phyloP scores from a whole-genome alignment of 148 eudicot species.

The Rhododendron kiyosumense region DNA sequence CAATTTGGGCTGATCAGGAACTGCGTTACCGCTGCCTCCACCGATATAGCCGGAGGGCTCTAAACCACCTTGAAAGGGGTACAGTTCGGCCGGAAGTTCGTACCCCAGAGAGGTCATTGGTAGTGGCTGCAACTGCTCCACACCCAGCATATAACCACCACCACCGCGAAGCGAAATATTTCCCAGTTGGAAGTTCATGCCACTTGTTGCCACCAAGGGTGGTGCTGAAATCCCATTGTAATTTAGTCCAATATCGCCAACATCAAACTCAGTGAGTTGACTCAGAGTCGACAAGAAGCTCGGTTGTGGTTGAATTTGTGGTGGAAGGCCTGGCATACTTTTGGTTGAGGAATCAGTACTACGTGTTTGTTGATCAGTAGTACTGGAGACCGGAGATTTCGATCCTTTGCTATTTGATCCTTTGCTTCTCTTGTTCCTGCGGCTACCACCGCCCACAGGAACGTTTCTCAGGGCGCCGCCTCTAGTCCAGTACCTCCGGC shows the following conservation, averaged over 20 bases:
- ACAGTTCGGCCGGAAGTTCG: conserved; percentile 9
- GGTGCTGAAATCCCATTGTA: not conserved
- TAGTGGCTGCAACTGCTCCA: conserved; percentile 12
- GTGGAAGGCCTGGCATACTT: conserved; percentile 19
- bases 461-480: conserved; percentile 63
- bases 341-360: conserved; percentile 12
- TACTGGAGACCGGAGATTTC: conserved; percentile 32
- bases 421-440: conserved; percentile 63
- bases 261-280: conserved; percentile 16
- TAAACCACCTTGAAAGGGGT: conserved; percentile 21
- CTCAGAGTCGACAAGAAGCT: conserved; percentile 37
- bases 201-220: conserved; percentile 18
- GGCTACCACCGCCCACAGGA: conserved; percentile 64
- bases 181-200: conserved; percentile 31
- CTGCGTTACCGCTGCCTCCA: not conserved
- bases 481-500: conserved; percentile 63
- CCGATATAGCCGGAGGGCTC: conserved; percentile 9
- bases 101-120: conserved; percentile 20
- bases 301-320: conserved; percentile 36
- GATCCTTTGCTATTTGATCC: conserved; percentile 22
- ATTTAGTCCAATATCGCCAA: conserved; percentile 29
- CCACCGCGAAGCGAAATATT: conserved; percentile 16
- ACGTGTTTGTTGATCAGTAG: conserved; percentile 23
- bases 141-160: not conserved
- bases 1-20: conserved; percentile 18